Evolutionary conservation across 192 early-diverging fungal species (phyloP), one percentile per base, ranked within the genome.

Genomic region (Podila horticola): DNA sequence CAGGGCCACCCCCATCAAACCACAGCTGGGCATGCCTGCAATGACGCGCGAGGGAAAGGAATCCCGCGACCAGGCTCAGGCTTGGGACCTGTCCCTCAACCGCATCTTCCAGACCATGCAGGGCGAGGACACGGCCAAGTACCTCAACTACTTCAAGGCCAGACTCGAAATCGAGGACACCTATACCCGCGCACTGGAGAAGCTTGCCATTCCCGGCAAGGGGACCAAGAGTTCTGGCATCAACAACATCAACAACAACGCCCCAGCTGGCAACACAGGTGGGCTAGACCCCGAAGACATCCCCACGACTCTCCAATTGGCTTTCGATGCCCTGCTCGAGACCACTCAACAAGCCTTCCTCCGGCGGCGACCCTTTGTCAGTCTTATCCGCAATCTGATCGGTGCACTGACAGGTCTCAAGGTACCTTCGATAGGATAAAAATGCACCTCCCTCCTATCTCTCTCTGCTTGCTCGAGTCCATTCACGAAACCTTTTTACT

Each of bases 71-170:
- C 77, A 81, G 48, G 62, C 77, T 41, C 67, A 69, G 12, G 62
- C 66, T 8, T 81, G 77, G 77, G 77, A 81, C 22, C 45, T 29
- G 12, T 55, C 77, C 2, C 71, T 81, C 61, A 81, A 81, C 49
- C 62, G 62, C 24, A 65, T 81, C 66, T 73, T 81, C n/a, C 77
- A 81, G 38, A 69, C 71, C 34, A 81, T 81, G 77, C 77, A 81
- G 4, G 71, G 77, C 22, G 77, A 81, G 19, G 77, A 81, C 67
- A 66, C 77, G 29, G 66, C 71, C 31, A 72, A 58, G 28, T 69
- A 64, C 24, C 62, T 81, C 17, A 61, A 61, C 62, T 81, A 81
- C 49, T 81, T 81, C 63, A 81, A 81, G 33, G 63, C 66, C 30
- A 62, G 77, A 17, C 62, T 81, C 38, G 77, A 81, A 31, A 61